Conservation (phyloP, 805 yeast genomes). For the Nakazawaea ishiwadae region DNA sequence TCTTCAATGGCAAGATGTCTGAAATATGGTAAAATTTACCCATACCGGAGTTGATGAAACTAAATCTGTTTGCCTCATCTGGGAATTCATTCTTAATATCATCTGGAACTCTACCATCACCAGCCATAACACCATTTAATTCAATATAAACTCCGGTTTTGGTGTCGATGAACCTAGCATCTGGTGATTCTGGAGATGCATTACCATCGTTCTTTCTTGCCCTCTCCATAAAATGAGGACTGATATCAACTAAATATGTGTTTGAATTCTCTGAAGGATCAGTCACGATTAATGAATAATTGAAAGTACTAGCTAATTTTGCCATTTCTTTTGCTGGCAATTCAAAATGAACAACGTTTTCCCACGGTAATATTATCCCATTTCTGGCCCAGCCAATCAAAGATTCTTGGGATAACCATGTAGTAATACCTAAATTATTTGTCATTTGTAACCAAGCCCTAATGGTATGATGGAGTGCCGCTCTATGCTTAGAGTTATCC, state of each 20-base stretch:
- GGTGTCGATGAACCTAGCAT: conserved; percentile 56
- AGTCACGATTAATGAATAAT: conserved; percentile 38
- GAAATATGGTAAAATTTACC: conserved; percentile 27
- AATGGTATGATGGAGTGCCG: conserved; percentile 41
- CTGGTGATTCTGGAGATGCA: conserved; percentile 38
- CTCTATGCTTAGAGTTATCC: conserved; percentile 31
- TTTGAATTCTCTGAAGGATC: conserved; percentile 43
- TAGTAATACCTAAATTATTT: conserved; percentile 33
- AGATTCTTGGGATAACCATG: conserved; percentile 48
- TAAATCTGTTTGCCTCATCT: conserved; percentile 17
- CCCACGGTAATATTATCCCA: conserved; percentile 51
- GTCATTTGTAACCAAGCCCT: conserved; percentile 42
- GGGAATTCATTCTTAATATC: conserved; percentile 16
- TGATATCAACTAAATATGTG: conserved; percentile 40
- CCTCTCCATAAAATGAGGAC: conserved; percentile 46
- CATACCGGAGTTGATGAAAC: conserved; percentile 30
- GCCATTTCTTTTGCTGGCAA: conserved; percentile 43
- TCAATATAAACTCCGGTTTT: conserved; percentile 58
- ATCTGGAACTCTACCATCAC: conserved; percentile 18
- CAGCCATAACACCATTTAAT: conserved; percentile 43
- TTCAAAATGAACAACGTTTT: conserved; percentile 44
- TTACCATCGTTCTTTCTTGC: conserved; percentile 41
- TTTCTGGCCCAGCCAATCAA: conserved; percentile 46
- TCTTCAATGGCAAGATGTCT: conserved; percentile 22
- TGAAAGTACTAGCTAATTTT: conserved; percentile 40